A percentile compares a stretch with the other conserved stretches of the same genome.
Evolutionary conservation across 2,329 filamentous ascomycete species (phyloP).

Genomic region (Penicillium sclerotiorum): DNA sequence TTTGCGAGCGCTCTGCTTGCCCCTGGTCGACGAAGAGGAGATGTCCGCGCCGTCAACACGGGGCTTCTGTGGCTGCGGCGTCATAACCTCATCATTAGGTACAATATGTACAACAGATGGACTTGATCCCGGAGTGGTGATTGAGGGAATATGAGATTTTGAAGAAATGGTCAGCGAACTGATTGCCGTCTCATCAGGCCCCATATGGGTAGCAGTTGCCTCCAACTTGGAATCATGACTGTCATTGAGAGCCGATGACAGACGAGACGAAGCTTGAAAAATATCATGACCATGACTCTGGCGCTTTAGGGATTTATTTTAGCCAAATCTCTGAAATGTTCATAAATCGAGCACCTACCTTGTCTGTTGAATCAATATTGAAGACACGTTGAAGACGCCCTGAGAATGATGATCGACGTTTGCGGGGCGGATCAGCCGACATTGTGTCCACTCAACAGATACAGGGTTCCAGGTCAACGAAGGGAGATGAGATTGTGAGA

Average conservation of each 20-base stretch:
- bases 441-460: slow-evolving; percentile 7
- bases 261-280: not conserved
- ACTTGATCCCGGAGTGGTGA: slow-evolving; percentile 20
- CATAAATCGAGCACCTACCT: slow-evolving; percentile 8
- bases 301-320: not conserved
- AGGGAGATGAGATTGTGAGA: not conserved
- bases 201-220: slow-evolving; percentile 6
- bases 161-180: slow-evolving; percentile 21
- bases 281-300: not conserved
- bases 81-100: slow-evolving; percentile 7
- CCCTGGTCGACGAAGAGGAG: slow-evolving; percentile 22
- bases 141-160: slow-evolving; percentile 18
- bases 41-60: too few relatives aligned
- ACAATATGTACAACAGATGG: slow-evolving; percentile 14
- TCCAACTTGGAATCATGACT: slow-evolving; percentile 1
- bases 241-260: not conserved
- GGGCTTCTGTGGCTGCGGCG: slow-evolving; percentile 9
- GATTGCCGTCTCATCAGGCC: slow-evolving; percentile 14
- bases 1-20: slow-evolving; percentile 24
- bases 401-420: slow-evolving; percentile 26
- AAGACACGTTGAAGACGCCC: slow-evolving; percentile 25
- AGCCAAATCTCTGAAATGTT: not conserved
- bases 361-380: slow-evolving; percentile 17
- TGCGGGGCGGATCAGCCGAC: slow-evolving; percentile 22
- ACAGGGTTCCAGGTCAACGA: too few relatives aligned